Evolutionary conservation across 257 asterid genomes (phyloP).

Genomic region (Asclepias syriaca): DNA sequence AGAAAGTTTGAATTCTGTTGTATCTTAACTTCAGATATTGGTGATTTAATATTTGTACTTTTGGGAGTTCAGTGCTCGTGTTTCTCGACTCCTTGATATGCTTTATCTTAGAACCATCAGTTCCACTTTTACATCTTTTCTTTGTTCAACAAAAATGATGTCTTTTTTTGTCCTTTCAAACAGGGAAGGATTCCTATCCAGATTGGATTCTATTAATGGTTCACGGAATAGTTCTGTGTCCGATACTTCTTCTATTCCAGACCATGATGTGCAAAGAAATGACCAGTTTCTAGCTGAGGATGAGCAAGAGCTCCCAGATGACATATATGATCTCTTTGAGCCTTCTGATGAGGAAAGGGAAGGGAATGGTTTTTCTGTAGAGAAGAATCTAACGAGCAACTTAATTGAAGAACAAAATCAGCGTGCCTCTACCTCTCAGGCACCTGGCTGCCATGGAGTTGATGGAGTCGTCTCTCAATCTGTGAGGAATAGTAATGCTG

Average conservation of each 20-base stretch:
- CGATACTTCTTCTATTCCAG: slow-evolving; percentile 28
- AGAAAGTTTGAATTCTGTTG: not conserved
- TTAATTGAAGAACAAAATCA: slow-evolving; percentile 19
- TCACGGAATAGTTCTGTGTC: slow-evolving; percentile 26
- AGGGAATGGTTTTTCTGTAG: slow-evolving; percentile 14
- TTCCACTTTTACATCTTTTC: not conserved
- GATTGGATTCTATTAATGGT: slow-evolving; percentile 39
- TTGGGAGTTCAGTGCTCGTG: not conserved
- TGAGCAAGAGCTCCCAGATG: slow-evolving; percentile 24
- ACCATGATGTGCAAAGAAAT: slow-evolving; percentile 14
- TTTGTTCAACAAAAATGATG: not conserved
- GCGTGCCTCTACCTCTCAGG: slow-evolving; percentile 13
- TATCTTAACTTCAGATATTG: not conserved
- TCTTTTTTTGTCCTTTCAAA: slow-evolving; percentile 14
- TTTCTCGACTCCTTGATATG: not conserved
- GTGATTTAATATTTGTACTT: not conserved
- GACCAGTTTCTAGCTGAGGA: slow-evolving; percentile 15
- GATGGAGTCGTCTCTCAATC: slow-evolving; percentile 13
- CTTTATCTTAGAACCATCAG: not conserved
- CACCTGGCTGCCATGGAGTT: slow-evolving; percentile 19
- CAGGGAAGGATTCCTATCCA: slow-evolving; percentile 87
- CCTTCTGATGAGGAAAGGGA: slow-evolving; percentile 34
- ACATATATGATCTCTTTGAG: slow-evolving; percentile 26
- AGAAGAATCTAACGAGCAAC: slow-evolving; percentile 17
- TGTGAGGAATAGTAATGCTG: slow-evolving; percentile 11